Evolutionary conservation across 75 land plant genomes (phyloP).

Genomic region (Pinus tabuliformis): DNA sequence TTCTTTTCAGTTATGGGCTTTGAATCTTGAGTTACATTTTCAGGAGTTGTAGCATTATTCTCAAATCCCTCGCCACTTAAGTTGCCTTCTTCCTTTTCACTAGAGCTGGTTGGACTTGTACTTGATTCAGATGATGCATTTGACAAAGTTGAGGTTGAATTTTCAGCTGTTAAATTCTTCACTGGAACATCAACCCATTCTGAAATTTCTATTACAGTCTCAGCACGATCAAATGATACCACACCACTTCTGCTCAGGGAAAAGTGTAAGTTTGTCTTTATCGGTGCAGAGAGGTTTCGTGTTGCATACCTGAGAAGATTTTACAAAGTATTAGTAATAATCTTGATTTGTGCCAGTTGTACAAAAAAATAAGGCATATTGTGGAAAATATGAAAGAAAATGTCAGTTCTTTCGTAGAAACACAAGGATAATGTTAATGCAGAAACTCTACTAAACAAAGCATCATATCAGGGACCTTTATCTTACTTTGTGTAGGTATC

Average conservation of each 20-base stretch:
- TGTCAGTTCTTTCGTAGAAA: neutral
- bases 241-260: conserved; percentile 90
- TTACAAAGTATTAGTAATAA: neutral
- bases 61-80: conserved; percentile 17
- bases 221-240: conserved; percentile 80
- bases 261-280: conserved; percentile 85
- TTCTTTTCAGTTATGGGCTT: conserved; percentile 62
- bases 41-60: conserved; percentile 15
- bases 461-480: neutral
- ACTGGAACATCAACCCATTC: conserved; percentile 93
- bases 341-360: neutral
- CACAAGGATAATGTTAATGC: neutral
- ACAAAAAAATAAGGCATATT: neutral
- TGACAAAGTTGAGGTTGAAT: conserved; percentile 30
- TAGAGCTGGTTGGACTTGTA: conserved; percentile 13
- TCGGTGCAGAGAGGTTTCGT: conserved; percentile 82
- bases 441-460: neutral
- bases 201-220: conserved; percentile 81
- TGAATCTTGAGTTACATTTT: conserved; percentile 14
- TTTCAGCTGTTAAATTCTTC: conserved; percentile 47
- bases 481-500: conserved; percentile 77
- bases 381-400: neutral
- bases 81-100: conserved; percentile 29
- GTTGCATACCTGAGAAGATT: conserved; percentile 56
- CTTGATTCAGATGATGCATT: conserved; percentile 37